These are phyloP conservation scores for Sapria himalayana DNA, from an alignment of 345 rosid genomes.

Conservation along the genomic window DNA sequence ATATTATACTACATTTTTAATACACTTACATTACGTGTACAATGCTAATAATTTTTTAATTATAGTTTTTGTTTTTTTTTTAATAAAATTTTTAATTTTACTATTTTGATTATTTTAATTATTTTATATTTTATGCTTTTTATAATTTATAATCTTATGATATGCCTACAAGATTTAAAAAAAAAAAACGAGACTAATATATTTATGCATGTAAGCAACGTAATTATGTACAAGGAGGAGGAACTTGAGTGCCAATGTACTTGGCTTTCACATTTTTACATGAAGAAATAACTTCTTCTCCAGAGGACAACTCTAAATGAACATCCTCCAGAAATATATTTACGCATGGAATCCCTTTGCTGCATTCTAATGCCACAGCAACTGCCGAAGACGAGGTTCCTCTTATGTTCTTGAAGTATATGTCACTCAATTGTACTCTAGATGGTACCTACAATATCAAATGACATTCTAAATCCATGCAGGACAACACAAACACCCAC, in stretches of 20 bases:
- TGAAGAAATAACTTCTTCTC: conserved; percentile 19
- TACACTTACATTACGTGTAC: no score
- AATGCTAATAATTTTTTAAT: no score
- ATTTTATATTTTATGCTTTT: no score
- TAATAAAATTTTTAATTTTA: no score
- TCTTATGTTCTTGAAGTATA: conserved; percentile 16
- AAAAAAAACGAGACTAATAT: no score
- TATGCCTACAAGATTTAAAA: no score
- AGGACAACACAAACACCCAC: no score
- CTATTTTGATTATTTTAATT: no score
- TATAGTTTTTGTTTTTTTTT: no score
- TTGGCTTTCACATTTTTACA: conserved; percentile 32
- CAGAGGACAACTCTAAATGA: conserved; percentile 22
- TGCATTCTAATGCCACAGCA: conserved; percentile 16
- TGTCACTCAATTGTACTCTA: conserved; percentile 13
- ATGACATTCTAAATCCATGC: no score
- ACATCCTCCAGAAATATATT: conserved; percentile 26
- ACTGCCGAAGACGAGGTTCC: conserved; percentile 17
- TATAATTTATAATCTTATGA: no score
- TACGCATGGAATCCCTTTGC: conserved; percentile 14
- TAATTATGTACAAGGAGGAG: conserved; percentile 24
- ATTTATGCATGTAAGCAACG: not conserved
- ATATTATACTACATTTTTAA: no score
- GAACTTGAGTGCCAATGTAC: conserved; percentile 32
- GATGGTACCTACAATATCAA: conserved; percentile 14